These are phyloP conservation scores for Teratosphaeria viscida DNA, from an alignment of 2,329 filamentous ascomycete species.

Conservation along the genomic window DNA sequence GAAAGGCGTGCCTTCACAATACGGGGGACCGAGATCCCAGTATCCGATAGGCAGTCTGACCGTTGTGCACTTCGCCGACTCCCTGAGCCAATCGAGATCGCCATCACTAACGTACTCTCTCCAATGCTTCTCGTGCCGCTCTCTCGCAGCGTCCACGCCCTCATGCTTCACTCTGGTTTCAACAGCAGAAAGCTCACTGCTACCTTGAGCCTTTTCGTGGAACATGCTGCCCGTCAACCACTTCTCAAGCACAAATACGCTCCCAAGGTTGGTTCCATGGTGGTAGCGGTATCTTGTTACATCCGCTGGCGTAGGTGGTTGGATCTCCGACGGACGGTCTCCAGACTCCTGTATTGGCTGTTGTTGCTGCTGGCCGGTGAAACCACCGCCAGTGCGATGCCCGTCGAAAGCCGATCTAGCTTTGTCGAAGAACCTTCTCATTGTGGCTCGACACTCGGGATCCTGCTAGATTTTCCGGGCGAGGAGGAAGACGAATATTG, in stretches of 20 bases:
- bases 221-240: conserved; percentile 47
- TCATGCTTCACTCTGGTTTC: conserved; percentile 36
- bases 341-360: conserved; percentile 3
- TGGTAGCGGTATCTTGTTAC: conserved; percentile 49
- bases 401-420: conserved; percentile 25
- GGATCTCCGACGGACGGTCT: conserved; percentile 23
- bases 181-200: conserved; percentile 44
- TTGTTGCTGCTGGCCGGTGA: conserved; percentile 12
- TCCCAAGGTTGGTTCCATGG: conserved; percentile 49
- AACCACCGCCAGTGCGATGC: conserved; percentile 4
- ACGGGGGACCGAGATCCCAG: conserved; percentile 44
- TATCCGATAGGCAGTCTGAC: conserved; percentile 52
- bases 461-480: conserved; percentile 7
- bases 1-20: conserved; percentile 44
- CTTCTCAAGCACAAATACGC: conserved; percentile 50
- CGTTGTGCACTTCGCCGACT: conserved; percentile 44
- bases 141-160: conserved; percentile 39
- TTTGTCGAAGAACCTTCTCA: conserved; percentile 31
- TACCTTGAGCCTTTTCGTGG: conserved; percentile 29
- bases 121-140: conserved; percentile 47
- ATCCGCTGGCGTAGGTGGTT: conserved; percentile 28
- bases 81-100: conserved; percentile 44
- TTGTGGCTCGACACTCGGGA: conserved; percentile 10
- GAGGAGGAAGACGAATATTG: conserved; percentile 12
- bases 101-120: conserved; percentile 37